Evolutionary conservation across 2,329 filamentous ascomycete species (phyloP), one percentile per base, ranked within the genome.

Genomic region (Talaromyces sp.): DNA sequence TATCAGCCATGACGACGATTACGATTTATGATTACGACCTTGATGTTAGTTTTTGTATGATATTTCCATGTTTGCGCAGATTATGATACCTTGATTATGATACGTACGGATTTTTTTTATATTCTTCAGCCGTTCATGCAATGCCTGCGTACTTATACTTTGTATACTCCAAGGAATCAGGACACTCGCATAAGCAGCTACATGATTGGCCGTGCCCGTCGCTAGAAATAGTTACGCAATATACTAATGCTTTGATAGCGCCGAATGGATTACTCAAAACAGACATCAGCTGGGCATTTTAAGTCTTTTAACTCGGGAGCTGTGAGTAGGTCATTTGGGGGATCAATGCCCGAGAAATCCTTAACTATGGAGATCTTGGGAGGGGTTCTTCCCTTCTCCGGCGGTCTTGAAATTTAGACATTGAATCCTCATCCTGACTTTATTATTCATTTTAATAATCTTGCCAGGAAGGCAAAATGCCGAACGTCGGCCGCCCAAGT

Each of bases 211-310:
- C 33, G 15, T n/a, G 17, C 19, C 8, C 22, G 33, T 56, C n/a
- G 52, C 33, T 37, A 54, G 10, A 19, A 35, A 47, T 15, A 47
- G 22, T 22, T 22, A 22, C 22, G 22, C 22, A 22, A 22, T 22
- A 27, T 35, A 35, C 9, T 2, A 35, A 6, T 47, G 37, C 10
- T 33, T n/a, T 54, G 17, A 31, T 54, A 54, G 50, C 50, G 31
- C 50, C 50, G 50, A 54, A 54, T 54, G 50, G 50, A 35, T 54
- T 54, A 54, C 50, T 54, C n/a, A 54, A 54, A 54, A 35, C 31
- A 54, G 50, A 54, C 10, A 13, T 9, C 41, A 43, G 41, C 41
- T 43, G 41, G 17, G n/a, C n/a, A 43, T 5, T 6, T 31, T 31
- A 31, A 31, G 27, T 31, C n/a, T 3, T 3, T 35, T 7, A 50